Base-by-base conservation (phyloP, 805 yeast genomes). In the Ogataea polymorpha region DNA sequence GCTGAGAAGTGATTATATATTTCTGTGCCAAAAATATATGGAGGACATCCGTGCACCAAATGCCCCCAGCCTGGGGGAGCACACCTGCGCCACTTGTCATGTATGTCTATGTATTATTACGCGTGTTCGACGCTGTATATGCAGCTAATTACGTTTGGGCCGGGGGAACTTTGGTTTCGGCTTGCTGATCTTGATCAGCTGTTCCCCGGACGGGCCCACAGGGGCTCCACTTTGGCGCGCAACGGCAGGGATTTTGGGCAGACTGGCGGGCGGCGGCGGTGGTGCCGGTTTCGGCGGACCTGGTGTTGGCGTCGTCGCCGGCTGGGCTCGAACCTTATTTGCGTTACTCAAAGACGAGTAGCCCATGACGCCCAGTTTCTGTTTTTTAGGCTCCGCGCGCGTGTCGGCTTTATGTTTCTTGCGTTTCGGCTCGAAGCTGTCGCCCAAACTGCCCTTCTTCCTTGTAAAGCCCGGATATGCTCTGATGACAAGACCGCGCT, bases 401-500 rank as follows among this genome's bases (percentile, higher is more conserved):
- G 12, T 23, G 11, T 10, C 13, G 3, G 18, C 21, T 13, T 26
- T 28, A n/a, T 14, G n/a, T 10, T 12, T 13, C 23, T 17, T 23
- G 10, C 28, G 14, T 23, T n/a, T 21, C 15, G 39, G 39, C 18
- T 25, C 26, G 17, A 27, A 35, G 13, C n/a, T 15, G 16, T 31
- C 35, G 16, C 18, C 20, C n/a, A 6, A 15, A 8, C 12, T 7
- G n/a, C 14, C n/a, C 8, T 29, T 26, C 16, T 27, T 34, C 7
- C 13, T 13, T 16, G 63, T 56, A 35, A 62, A 62, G 4, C 66
- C 66, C 2, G 51, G 42, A 13, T 35, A 39, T 0, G 59, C 60
- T 2, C 35, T 29, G 3, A 50, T 44, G 6, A 55, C 54, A 38
- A 59, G 38, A 8, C 55, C 54, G 45, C 96, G 68, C 0, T 59